Base-by-base conservation (phyloP, 495 filamentous ascomycete species). In the Aspergillus baeticus region DNA sequence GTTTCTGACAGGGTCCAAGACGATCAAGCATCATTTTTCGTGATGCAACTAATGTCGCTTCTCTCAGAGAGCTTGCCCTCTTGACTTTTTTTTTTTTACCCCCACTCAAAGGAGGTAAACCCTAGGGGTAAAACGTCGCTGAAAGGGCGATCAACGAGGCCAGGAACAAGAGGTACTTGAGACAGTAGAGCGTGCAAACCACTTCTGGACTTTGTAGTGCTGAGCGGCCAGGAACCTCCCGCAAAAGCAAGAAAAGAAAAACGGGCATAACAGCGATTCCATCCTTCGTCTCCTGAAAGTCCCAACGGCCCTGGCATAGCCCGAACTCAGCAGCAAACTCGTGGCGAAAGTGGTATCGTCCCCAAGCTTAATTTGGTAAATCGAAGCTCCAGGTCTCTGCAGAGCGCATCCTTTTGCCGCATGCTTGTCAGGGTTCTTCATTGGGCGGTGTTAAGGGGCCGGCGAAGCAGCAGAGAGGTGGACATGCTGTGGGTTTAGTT, bases 301-400 rank as follows among this genome's bases (percentile, higher is more conserved):
- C 21, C 51, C 47, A 55, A 55, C 53, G 63, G 63, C 68, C 70
- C 72, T 72, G 69, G 55, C 68, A 71, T 64, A 58, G 59, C 59
- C 64, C 57, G 57, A 61, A 59, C 64, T 59, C 50, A 61, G 65
- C 61, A 62, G 58, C 54, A 66, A 64, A 55, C 69, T 74, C 69
- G 68, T 74, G 73, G 71, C 67, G 51, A 68, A 48, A 55, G 63
- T 60, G 56, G 58, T 63, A 59, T 61, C 49, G 41, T 34, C 56
- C 51, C 54, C 59, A 60, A 63, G 59, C 60, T 61, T 61, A 61
- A 63, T 59, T 59, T 57, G 63, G 61, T 59, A 56, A 61, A 49
- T 60, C 48, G 58, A 61, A 58, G 53, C 54, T 55, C 52, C 58
- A 62, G 56, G 61, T 39, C 47, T 59, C 64, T 67, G 62, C 64